Base-by-base conservation (phyloP, 2,329 filamentous ascomycete species). In the Aspergillus glaucus region DNA sequence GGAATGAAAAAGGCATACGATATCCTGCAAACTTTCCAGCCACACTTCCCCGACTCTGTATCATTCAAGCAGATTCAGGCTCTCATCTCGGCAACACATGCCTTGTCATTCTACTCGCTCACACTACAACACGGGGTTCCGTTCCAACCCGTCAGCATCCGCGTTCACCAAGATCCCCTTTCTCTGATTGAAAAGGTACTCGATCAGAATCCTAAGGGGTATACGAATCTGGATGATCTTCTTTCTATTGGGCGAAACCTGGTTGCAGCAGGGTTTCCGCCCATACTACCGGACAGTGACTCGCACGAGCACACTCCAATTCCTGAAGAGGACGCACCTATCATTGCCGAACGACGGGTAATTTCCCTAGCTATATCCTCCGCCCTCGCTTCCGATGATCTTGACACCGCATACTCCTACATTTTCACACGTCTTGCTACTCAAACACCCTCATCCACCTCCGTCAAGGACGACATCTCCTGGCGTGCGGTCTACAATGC, bases 341-440 rank as follows among this genome's bases (percentile, higher is more conserved):
- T 68, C 50, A 64, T 66, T n/a, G 68, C 73, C 7, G 69, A 73
- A 52, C 69, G 72, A 28, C 70, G 73, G 39, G 71, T 77, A 40
- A 75, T 68, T 42, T 71, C 70, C 32, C 66, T 73, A 46, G 72
- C 74, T 39, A 72, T 75, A 45, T 67, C 67, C 34, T 71, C 72
- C 3, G 72, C 73, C n/a, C 62, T 75, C 3, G 53, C 60, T 41
- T 63, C 66, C 24, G 60, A 73, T 53, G 72, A 75, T 51, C 75
- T 75, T 48, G 80, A 82, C 54, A 85, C 82, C 1, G 82, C 82
- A 6, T 85, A 85, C 63, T 84, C 81, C 5, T 84, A 84, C 61
- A 79, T 85, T 44, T 74, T 83, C 46, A 84, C 80, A 42, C 75
- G 80, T 41, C 71, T 85, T 8, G 64, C 70, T 10, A 66, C 64